Evolutionary conservation across 2,329 filamentous ascomycete genomes (phyloP), one percentile per base, ranked within the genome.

Genomic region (Trichoderma pleuroti): DNA sequence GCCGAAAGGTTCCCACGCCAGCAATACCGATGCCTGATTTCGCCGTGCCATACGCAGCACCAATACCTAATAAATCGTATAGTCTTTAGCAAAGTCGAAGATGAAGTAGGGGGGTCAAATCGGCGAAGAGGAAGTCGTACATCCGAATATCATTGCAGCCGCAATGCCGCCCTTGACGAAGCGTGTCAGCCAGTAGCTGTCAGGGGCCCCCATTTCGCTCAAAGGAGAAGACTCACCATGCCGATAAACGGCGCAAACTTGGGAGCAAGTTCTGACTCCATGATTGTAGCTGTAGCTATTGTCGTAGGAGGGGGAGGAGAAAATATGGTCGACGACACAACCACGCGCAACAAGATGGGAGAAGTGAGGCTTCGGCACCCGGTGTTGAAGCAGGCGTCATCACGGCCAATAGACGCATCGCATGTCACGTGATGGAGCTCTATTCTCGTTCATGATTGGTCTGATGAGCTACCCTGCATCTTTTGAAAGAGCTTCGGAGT

Each of bases 11-110:
- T 78, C 92, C 93, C 73, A 96, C 91, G 76, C 93, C 93, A 39
- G 92, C 90, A 77, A 97, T 97, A 77, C 93, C 93, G 79, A 96
- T 94, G 74, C 93, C 93, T 52, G 93, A 93, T 82, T 95, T 97
- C 46, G 93, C 92, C 70, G 93, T 97, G 74, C 93, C 93, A 82
- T 94, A 96, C 73, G 93, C 93, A 76, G 93, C 93, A 77, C 93
- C 93, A 75, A 87, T 82, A 77, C 84, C 87, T 88, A 76, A 67
- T 52, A 70, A 36, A 42, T 24, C 30, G 12, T 62, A 67, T 32
- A 71, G 54, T 30, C 52, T 57, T 68, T 62, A 72, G 64, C 73
- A 70, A 72, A 59, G 34, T 60, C 65, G 54, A 60, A 66, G 9
- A 12, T 28, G 16, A 12, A 18, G 16, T n/a, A 39, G 11, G 26